A percentile compares a stretch with the other conserved stretches of the same genome.
These are phyloP conservation scores for Tilletia horrida DNA, from an alignment of 1,284 basidiomycete species.

Conservation along the genomic window DNA sequence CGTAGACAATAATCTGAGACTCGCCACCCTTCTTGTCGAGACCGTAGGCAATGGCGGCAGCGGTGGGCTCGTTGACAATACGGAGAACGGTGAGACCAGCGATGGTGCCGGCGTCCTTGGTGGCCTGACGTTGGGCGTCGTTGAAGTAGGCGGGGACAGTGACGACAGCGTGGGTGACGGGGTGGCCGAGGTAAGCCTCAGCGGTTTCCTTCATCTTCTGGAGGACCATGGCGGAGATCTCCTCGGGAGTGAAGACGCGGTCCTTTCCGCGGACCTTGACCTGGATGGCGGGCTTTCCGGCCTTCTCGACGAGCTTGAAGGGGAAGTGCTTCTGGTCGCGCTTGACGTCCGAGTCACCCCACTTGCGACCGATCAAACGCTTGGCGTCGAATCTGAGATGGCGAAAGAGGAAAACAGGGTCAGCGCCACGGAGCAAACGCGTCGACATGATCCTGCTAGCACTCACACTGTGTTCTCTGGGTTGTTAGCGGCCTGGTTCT, in stretches of 20 bases:
- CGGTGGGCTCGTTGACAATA: slow-evolving; percentile 98
- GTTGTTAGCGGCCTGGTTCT: slow-evolving; percentile 68
- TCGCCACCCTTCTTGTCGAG: slow-evolving; percentile 91
- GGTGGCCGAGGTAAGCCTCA: slow-evolving; percentile 92
- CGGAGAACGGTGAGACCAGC: slow-evolving; percentile 92
- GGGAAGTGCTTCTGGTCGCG: slow-evolving; percentile 53
- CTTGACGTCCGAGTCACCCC: slow-evolving; percentile 60
- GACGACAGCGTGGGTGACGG: slow-evolving; percentile 92
- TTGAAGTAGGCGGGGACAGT: slow-evolving; percentile 92
- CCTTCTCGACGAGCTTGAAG: slow-evolving; percentile 58
- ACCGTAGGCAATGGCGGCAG: slow-evolving; percentile 91
- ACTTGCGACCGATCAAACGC: slow-evolving; percentile 73
- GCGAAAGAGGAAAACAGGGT: background rate
- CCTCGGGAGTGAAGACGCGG: slow-evolving; percentile 65
- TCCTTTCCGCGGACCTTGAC: slow-evolving; percentile 46
- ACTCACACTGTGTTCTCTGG: slow-evolving; percentile 65
- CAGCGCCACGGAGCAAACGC: background rate
- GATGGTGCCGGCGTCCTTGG: slow-evolving; percentile 96
- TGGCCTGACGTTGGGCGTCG: slow-evolving; percentile 97
- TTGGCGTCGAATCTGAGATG: slow-evolving; percentile 76
- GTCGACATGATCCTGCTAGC: background rate
- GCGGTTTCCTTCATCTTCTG: slow-evolving; percentile 99
- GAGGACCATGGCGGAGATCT: slow-evolving; percentile 90
- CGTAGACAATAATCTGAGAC: slow-evolving; percentile 94
- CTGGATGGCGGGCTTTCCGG: slow-evolving; percentile 54